Base-by-base conservation (phyloP, 208 protist species). In the Trypanosoma cruzi region DNA sequence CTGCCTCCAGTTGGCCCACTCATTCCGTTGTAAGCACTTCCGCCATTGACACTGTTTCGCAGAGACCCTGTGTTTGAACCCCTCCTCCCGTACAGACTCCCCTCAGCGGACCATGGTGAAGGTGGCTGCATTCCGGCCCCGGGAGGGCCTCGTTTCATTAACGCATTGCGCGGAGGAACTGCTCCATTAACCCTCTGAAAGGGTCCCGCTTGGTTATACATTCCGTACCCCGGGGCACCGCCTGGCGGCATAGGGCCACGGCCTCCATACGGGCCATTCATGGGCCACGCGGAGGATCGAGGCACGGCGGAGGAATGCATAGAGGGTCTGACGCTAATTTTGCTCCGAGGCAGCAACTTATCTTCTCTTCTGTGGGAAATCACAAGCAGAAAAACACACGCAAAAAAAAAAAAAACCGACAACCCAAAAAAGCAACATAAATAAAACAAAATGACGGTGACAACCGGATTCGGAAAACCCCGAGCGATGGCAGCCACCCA, bases 51-150 rank as follows among this genome's bases (percentile, higher is more conserved):
- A 44, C 57, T 52, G 29, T 50, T 64, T 62, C 71, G 73, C 65
- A 75, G 61, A 36, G 46, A 40, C 32, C 62, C 57, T 61, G 73
- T 81, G 65, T 62, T 68, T n/a, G 57, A 64, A 52, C 68, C 64
- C 65, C 58, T 73, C 49, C 57, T 22, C 29, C 26, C 22, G n/a
- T 62, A 62, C 11, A 22, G 40, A 24, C 10, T 22, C 8, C 57
- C 57, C 13, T 14, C 24, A 26, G 40, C 56, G 56, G 34, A 18
- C n/a, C n/a, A n/a, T n/a, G n/a, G n/a, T n/a, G n/a, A n/a, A n/a
- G n/a, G n/a, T n/a, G n/a, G n/a, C n/a, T n/a, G n/a, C n/a, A n/a
- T n/a, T n/a, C n/a, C n/a, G n/a, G n/a, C n/a, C 5, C 37, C 37
- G 5, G 37, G 37, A 44, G 37, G 37, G 13, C 37, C 37, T 16